Percentiles rank a stretch among this genome's conserved stretches.
Conservation (phyloP, 768 basidiomycete species). For the Leccinum barrowsii region DNA sequence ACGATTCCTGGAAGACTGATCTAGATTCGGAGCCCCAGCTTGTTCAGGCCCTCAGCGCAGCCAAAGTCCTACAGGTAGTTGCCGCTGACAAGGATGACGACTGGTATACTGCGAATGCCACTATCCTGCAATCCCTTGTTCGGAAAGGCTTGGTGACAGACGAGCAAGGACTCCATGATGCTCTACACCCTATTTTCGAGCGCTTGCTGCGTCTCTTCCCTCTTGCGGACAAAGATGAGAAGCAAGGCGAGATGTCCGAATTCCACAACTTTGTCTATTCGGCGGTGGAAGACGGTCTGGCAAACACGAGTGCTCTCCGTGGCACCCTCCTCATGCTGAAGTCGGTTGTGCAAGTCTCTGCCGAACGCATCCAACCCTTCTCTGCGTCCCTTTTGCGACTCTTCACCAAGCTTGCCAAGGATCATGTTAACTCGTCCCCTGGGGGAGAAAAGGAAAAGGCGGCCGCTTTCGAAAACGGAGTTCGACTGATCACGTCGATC, state of each 20-base stretch:
- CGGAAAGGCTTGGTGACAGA: constrained; percentile 84
- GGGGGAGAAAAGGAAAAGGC: constrained; percentile 26
- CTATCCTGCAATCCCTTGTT: constrained; percentile 74
- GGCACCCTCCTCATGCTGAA: constrained; percentile 86
- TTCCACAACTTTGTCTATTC: constrained; percentile 76
- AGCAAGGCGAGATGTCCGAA: constrained; percentile 62
- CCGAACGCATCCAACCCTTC: constrained; percentile 84
- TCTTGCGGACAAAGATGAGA: constrained; percentile 74
- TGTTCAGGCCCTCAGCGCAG: constrained; percentile 70
- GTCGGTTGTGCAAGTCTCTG: constrained; percentile 73
- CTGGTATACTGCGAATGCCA: constrained; percentile 76
- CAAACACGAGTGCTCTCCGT: constrained; percentile 64
- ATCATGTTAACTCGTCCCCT: constrained; percentile 65
- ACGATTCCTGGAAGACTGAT: constrained; percentile 52
- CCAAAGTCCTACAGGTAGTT: constrained; percentile 86
- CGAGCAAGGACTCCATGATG: constrained; percentile 75
- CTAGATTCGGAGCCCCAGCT: constrained; percentile 63
- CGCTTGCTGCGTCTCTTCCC: constrained; percentile 75
- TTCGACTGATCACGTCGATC: constrained; percentile 69
- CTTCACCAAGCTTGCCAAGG: constrained; percentile 80
- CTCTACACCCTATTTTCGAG: constrained; percentile 79
- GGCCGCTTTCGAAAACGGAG: constrained; percentile 49
- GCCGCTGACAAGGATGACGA: constrained; percentile 75
- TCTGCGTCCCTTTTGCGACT: constrained; percentile 74
- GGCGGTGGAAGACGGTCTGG: constrained; percentile 76